Percentiles rank a stretch among this genome's conserved stretches.
Evolutionary conservation across 768 basidiomycete genomes (phyloP).

Genomic region (Cyclocybe aegerita): DNA sequence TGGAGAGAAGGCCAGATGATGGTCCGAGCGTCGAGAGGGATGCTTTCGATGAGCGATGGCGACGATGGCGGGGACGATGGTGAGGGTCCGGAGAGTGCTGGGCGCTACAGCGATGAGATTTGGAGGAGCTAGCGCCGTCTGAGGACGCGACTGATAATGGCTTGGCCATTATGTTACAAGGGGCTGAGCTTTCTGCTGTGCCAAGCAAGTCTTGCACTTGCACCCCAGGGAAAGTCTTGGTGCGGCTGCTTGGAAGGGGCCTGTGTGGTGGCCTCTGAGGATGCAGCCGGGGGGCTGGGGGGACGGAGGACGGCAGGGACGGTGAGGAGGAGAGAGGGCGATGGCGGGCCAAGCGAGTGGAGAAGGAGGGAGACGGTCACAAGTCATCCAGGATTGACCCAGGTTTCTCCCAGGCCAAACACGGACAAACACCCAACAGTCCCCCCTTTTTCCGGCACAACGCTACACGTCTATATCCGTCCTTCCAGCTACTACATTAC

Average conservation of each 20-base stretch:
- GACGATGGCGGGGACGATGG: constrained; percentile 17
- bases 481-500: constrained; percentile 8
- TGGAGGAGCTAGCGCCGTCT: constrained; percentile 21
- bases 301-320: neutral
- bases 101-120: constrained; percentile 10
- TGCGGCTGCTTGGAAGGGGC: constrained; percentile 1
- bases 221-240: constrained; percentile 9
- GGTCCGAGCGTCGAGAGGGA: constrained; percentile 27
- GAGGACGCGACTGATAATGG: constrained; percentile 38
- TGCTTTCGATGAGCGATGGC: constrained; percentile 20
- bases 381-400: constrained; percentile 14
- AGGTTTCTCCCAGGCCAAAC: constrained; percentile 19
- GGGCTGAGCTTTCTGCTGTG: constrained; percentile 29
- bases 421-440: constrained; percentile 15
- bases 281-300: neutral
- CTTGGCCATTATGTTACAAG: constrained; percentile 52
- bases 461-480: constrained; percentile 5
- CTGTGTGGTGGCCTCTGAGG: no score
- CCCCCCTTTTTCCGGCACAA: constrained; percentile 6
- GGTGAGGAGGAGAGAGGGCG: neutral
- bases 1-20: constrained; percentile 51
- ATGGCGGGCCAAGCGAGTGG: constrained; percentile 5
- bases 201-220: constrained; percentile 38
- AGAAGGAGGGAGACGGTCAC: constrained; percentile 18
- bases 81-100: constrained; percentile 4